Conservation (phyloP, 371 early-diverging fungal genomes). For the Synchytrium microbalum region DNA sequence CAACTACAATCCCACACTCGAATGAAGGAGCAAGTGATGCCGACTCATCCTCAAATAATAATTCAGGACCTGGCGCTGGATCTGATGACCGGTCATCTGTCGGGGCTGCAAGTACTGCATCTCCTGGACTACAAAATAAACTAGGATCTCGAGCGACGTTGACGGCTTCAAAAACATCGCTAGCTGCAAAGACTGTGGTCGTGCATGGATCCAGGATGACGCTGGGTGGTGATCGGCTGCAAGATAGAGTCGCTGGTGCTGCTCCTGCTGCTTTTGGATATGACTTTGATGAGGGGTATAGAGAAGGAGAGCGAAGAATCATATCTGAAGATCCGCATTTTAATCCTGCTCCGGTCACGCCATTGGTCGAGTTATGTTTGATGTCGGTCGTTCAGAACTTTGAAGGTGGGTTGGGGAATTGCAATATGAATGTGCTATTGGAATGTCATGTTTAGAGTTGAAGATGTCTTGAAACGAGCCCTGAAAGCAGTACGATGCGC, state of each 20-base stretch:
- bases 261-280: background rate
- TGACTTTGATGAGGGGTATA: constrained; percentile 8
- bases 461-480: too few relatives aligned
- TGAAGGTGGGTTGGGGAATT: constrained; percentile 23
- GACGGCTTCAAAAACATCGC: background rate
- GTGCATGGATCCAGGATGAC: background rate
- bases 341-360: constrained; percentile 38
- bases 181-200: background rate
- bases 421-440: background rate
- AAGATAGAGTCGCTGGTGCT: background rate
- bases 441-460: too few relatives aligned
- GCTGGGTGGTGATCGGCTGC: background rate
- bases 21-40: background rate
- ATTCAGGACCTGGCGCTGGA: background rate
- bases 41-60: too few relatives aligned
- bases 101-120: background rate
- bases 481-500: too few relatives aligned
- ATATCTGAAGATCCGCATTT: constrained; percentile 41
- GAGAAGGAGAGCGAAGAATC: constrained; percentile 29
- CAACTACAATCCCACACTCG: background rate
- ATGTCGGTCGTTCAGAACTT: constrained; percentile 33
- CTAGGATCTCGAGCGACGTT: background rate
- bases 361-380: constrained; percentile 33
- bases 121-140: too few relatives aligned
- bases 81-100: background rate